Percentiles rank a stretch among this genome's conserved stretches.
Conservation (phyloP, 2,329 filamentous ascomycete genomes). For the Mycocentrospora acerina region DNA sequence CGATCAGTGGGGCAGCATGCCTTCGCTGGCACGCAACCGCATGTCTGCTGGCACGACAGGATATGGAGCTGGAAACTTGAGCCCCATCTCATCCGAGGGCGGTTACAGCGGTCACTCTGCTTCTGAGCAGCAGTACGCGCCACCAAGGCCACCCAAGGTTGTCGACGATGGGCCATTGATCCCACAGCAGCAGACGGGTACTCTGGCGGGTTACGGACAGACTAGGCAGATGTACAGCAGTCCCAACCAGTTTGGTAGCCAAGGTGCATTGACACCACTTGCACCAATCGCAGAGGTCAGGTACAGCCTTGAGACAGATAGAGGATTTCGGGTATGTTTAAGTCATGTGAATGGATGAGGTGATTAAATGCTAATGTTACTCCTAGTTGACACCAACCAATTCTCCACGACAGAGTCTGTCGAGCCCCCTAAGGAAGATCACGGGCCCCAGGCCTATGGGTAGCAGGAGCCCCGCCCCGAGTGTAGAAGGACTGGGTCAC, state of each 20-base stretch:
- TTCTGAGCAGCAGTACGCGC: constrained; percentile 38
- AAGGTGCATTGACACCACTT: constrained; percentile 43
- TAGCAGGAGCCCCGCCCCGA: constrained; percentile 49
- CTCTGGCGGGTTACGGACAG: constrained; percentile 41
- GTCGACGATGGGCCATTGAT: constrained; percentile 61
- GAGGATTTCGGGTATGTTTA: constrained; percentile 26
- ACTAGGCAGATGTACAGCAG: constrained; percentile 43
- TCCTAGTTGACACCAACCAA: constrained; percentile 35
- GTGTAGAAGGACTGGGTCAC: constrained; percentile 26
- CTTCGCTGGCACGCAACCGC: constrained; percentile 44
- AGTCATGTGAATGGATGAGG: too few species aligned
- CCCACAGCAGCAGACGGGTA: constrained; percentile 49
- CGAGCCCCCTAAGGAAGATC: constrained; percentile 46
- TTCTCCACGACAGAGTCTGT: constrained; percentile 31
- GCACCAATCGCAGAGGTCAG: constrained; percentile 55
- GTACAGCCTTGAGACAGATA: constrained; percentile 53
- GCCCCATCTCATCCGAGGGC: constrained; percentile 42
- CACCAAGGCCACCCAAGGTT: constrained; percentile 55
- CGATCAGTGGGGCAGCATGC: constrained; percentile 52
- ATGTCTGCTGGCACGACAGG: constrained; percentile 37
- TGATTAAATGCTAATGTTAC: too few species aligned
- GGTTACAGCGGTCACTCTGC: constrained; percentile 43
- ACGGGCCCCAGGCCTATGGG: constrained; percentile 54
- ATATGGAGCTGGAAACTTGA: constrained; percentile 36
- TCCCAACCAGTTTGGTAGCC: constrained; percentile 39